phyloP scores from a whole-genome alignment of 2,329 filamentous ascomycete genomes.

The Xylaria sp. region DNA sequence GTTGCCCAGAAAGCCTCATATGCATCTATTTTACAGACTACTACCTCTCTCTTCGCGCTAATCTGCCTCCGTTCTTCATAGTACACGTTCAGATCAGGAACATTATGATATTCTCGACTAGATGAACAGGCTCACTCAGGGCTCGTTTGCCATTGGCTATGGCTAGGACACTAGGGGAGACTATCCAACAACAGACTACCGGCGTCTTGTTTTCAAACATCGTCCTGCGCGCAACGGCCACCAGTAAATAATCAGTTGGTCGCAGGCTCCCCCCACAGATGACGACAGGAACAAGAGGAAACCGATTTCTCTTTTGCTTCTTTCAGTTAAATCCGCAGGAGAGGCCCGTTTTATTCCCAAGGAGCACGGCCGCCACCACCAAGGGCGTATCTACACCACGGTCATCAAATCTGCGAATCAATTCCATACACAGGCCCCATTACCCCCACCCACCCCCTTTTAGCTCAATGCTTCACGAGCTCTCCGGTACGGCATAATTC shows the following conservation, averaged over 20 bases:
- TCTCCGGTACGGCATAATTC: no score
- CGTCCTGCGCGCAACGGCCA: no score
- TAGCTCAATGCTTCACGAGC: neutral
- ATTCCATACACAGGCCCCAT: neutral
- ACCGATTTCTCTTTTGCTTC: neutral
- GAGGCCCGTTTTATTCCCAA: neutral
- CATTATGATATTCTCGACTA: neutral
- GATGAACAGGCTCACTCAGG: no score
- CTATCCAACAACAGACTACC: no score
- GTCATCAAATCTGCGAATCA: neutral
- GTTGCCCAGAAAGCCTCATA: neutral
- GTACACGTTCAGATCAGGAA: no score
- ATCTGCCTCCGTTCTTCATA: neutral
- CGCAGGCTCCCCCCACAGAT: neutral
- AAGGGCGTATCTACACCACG: neutral
- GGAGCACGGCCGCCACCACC: neutral
- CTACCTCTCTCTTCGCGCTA: neutral
- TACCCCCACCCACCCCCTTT: neutral
- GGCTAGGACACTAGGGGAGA: no score
- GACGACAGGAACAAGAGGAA: neutral
- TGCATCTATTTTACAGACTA: neutral
- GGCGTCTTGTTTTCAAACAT: no score
- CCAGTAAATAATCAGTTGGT: no score
- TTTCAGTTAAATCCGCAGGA: neutral
- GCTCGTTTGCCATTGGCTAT: neutral